Conservation (phyloP, 2,329 filamentous ascomycete genomes). For the Sclerotinia subarctica region DNA sequence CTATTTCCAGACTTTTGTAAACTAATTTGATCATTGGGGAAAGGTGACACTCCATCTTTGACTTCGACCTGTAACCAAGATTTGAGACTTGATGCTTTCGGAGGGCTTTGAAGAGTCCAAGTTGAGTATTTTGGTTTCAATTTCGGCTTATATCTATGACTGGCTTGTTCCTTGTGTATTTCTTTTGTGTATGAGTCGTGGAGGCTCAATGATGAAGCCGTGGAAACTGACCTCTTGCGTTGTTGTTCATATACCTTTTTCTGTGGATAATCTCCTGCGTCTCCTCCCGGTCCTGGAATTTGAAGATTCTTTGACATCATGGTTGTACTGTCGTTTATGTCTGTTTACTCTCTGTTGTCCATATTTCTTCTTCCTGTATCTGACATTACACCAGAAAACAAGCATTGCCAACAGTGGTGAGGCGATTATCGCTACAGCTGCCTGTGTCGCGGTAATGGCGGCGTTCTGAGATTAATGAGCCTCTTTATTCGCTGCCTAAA, state of each 20-base stretch:
- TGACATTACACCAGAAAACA: constrained; percentile 41
- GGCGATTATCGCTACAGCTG: constrained; percentile 43
- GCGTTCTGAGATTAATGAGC: constrained; percentile 38
- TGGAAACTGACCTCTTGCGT: not conserved
- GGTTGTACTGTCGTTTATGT: not conserved
- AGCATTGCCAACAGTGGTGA: constrained; percentile 43
- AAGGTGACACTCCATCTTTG: constrained; percentile 32
- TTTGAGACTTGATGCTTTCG: constrained; percentile 30
- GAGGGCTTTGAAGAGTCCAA: constrained; percentile 34
- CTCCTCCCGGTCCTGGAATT: no score
- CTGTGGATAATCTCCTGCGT: no score
- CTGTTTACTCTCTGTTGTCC: not conserved
- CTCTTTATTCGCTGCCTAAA: constrained; percentile 14
- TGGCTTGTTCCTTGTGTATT: not conserved
- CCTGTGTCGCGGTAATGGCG: constrained; percentile 44
- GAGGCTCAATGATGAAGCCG: not conserved
- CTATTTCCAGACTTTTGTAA: constrained; percentile 25
- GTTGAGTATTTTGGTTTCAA: constrained; percentile 30
- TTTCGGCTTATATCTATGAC: not conserved
- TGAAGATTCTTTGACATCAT: no score
- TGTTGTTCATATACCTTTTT: no score
- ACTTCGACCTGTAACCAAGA: constrained; percentile 29
- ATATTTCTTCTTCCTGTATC: constrained; percentile 32
- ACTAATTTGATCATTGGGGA: constrained; percentile 27
- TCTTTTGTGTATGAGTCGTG: not conserved